A percentile compares a stretch with the other conserved stretches of the same genome.
phyloP scores from a whole-genome alignment of 768 basidiomycete species.

The Naganishia kalamii region DNA sequence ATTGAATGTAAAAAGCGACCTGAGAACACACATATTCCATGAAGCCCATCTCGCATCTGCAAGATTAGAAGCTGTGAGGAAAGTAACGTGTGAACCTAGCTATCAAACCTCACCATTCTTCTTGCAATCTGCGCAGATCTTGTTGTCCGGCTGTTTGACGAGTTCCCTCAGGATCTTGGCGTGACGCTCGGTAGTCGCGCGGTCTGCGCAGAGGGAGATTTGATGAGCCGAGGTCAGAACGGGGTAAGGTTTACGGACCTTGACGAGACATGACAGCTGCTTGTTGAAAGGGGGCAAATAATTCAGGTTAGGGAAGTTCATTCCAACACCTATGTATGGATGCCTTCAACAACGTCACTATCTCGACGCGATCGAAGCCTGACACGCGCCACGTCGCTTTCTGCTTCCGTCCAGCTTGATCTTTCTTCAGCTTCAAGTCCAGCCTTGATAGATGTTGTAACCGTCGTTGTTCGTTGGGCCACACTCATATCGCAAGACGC shows the following conservation, averaged over 20 bases:
- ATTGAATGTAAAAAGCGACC: background rate
- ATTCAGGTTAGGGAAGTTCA: too few species aligned
- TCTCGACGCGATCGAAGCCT: background rate
- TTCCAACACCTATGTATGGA: too few species aligned
- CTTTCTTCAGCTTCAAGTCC: background rate
- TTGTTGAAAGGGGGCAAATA: background rate
- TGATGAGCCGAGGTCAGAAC: background rate
- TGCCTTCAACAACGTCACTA: background rate
- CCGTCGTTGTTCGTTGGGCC: too few species aligned
- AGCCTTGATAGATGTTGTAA: too few species aligned
- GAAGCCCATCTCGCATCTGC: constrained; percentile 87
- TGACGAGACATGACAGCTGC: constrained; percentile 31
- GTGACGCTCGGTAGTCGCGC: constrained; percentile 73
- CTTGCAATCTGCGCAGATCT: constrained; percentile 92
- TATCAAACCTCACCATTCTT: constrained; percentile 64
- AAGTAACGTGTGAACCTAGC: background rate
- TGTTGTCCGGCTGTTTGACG: constrained; percentile 84
- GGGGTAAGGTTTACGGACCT: constrained; percentile 22
- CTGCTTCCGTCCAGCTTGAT: background rate
- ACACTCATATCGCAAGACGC: too few species aligned
- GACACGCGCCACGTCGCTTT: background rate
- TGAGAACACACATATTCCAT: constrained; percentile 74
- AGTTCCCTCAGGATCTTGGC: constrained; percentile 74
- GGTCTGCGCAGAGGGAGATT: constrained; percentile 52
- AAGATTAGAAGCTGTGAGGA: background rate